These are phyloP conservation scores for Atkinsonella hypoxylon DNA, from an alignment of 2,329 filamentous ascomycete genomes.

Conservation along the genomic window DNA sequence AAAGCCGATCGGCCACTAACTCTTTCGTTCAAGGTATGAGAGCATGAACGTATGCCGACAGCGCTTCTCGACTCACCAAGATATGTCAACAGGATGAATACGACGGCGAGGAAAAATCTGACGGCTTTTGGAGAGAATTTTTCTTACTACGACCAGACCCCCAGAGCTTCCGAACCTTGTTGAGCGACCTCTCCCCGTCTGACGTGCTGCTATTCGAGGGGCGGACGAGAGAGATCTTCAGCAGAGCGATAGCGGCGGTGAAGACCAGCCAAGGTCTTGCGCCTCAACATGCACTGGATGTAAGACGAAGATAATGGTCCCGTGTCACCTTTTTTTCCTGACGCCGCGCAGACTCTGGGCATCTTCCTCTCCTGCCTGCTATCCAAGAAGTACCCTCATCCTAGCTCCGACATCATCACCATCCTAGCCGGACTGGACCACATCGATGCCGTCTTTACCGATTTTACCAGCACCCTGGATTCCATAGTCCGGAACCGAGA, in stretches of 20 bases:
- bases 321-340: conserved; percentile 4
- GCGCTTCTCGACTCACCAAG: conserved; percentile 18
- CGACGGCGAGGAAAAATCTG: conserved; percentile 57
- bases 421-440: conserved; percentile 81
- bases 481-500: conserved; percentile 67
- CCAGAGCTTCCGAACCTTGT: conserved; percentile 50
- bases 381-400: conserved; percentile 85
- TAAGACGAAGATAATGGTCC: conserved; percentile 30
- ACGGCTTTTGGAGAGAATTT: conserved; percentile 94
- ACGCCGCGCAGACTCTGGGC: conserved; percentile 60
- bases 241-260: conserved; percentile 56
- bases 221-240: conserved; percentile 69
- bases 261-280: conserved; percentile 48
- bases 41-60: conserved; percentile 3
- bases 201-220: conserved; percentile 67
- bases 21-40: conserved; percentile 15
- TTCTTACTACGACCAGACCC: conserved; percentile 80
- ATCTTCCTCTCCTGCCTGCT: conserved; percentile 75
- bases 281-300: conserved; percentile 75
- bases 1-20: background rate
- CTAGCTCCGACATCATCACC: conserved; percentile 87
- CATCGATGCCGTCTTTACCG: conserved; percentile 75
- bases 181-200: conserved; percentile 60
- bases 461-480: conserved; percentile 77
- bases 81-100: conserved; percentile 36